Evolutionary conservation across 768 basidiomycete species (phyloP).

Genomic region (Tulasnella sp.): DNA sequence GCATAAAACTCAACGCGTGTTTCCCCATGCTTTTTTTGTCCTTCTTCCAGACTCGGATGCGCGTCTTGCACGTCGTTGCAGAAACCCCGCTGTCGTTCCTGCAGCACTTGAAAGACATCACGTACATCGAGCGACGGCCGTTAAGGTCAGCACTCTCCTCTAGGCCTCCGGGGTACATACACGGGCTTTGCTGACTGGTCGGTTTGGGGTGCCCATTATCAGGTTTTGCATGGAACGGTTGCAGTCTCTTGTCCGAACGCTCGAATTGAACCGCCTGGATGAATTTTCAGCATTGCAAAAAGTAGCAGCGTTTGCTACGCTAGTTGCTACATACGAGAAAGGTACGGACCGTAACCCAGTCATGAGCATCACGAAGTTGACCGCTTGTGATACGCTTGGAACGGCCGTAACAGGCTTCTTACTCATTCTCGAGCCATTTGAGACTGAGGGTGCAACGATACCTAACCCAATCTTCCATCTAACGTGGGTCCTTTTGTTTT

Average conservation of each 20-base stretch:
- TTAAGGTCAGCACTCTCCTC: constrained; percentile 56
- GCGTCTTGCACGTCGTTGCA: constrained; percentile 97
- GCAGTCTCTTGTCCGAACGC: constrained; percentile 87
- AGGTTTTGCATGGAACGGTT: constrained; percentile 97
- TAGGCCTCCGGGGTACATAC: not conserved
- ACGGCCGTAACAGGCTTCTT: constrained; percentile 64
- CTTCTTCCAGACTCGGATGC: constrained; percentile 79
- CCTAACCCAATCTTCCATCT: constrained; percentile 99
- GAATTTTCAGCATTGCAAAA: constrained; percentile 91
- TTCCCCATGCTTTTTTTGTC: not conserved
- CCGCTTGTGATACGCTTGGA: constrained; percentile 3
- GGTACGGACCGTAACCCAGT: constrained; percentile 43
- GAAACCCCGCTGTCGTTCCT: constrained; percentile 96
- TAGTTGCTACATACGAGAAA: constrained; percentile 97
- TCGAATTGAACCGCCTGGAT: constrained; percentile 84
- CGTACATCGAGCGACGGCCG: constrained; percentile 93
- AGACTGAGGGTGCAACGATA: constrained; percentile 96
- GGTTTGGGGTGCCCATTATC: constrained; percentile 18
- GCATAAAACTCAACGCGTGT: too few species aligned
- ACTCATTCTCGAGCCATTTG: constrained; percentile 95
- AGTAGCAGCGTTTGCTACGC: constrained; percentile 90
- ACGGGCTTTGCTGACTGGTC: constrained; percentile 1
- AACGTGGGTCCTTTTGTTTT: constrained; percentile 51
- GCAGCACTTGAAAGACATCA: constrained; percentile 97
- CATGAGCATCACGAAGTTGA: constrained; percentile 3